Conservation (phyloP, 805 yeast species). For the Vanderwaltozyma yarrowii region DNA sequence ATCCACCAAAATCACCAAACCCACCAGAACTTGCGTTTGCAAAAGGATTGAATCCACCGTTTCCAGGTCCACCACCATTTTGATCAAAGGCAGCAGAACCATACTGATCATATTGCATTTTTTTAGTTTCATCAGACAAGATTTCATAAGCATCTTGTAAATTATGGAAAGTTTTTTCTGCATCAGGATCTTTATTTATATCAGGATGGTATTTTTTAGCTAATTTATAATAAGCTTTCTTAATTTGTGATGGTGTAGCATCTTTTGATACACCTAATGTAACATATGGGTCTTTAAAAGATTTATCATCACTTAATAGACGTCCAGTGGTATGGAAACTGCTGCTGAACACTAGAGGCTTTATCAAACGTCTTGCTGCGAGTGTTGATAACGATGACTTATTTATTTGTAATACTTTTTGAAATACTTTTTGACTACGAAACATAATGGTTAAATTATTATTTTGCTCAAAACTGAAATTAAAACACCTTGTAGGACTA, state of each 20-base stretch:
- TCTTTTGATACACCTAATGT: slow-evolving; percentile 64
- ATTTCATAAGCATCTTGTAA: slow-evolving; percentile 93
- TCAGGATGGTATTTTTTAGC: slow-evolving; percentile 97
- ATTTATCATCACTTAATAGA: slow-evolving; percentile 12
- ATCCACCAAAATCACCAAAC: slow-evolving; percentile 36
- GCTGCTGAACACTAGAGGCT: neutral
- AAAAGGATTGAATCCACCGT: slow-evolving; percentile 28
- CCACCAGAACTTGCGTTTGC: slow-evolving; percentile 5
- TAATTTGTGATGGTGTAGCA: slow-evolving; percentile 77
- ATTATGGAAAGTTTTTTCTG: slow-evolving; percentile 84
- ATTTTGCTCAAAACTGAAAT: no score
- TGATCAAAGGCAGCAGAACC: slow-evolving; percentile 80
- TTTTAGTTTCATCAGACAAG: slow-evolving; percentile 72
- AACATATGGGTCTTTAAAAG: slow-evolving; percentile 65
- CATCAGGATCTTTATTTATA: slow-evolving; percentile 81
- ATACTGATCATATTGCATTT: slow-evolving; percentile 82
- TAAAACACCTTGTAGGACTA: no score
- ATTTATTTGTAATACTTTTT: no score
- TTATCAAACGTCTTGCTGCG: no score
- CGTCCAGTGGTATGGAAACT: neutral
- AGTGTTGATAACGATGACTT: no score
- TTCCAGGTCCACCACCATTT: slow-evolving; percentile 42
- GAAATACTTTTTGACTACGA: no score
- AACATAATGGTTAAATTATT: no score
- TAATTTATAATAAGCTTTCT: slow-evolving; percentile 85